A percentile compares a stretch with the other conserved stretches of the same genome.
phyloP scores from a whole-genome alignment of 2,329 filamentous ascomycete genomes.

The Clonostachys byssicola region DNA sequence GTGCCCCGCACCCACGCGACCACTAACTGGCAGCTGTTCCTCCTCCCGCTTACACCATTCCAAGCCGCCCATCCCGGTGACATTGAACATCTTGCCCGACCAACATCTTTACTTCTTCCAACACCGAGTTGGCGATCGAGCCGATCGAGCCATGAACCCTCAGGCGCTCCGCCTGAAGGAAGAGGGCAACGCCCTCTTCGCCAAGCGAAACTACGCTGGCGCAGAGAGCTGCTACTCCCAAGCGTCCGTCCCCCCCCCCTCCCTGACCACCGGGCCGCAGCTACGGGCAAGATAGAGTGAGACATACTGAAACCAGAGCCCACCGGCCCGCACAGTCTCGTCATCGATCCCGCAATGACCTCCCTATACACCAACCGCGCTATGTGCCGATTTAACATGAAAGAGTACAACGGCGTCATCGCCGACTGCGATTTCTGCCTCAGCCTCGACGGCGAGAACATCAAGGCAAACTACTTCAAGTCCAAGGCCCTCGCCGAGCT shows the following conservation, averaged over 20 bases:
- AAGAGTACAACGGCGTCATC: constrained; percentile 69
- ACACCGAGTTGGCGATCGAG: no score
- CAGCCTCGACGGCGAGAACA: constrained; percentile 55
- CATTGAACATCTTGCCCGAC: no score
- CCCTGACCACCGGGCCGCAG: neutral
- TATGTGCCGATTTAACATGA: constrained; percentile 73
- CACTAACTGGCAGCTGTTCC: no score
- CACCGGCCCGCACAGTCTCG: constrained; percentile 49
- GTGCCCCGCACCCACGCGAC: no score
- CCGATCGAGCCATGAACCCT: neutral
- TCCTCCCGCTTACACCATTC: no score
- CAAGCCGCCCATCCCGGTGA: no score
- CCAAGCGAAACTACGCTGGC: constrained; percentile 56
- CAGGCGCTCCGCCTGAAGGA: constrained; percentile 36
- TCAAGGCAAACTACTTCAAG: constrained; percentile 83
- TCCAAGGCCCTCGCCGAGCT: constrained; percentile 79
- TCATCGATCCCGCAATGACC: constrained; percentile 72
- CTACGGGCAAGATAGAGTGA: neutral
- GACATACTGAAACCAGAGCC: neutral
- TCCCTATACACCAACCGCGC: constrained; percentile 87
- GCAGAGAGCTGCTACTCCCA: constrained; percentile 71
- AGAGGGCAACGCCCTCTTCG: constrained; percentile 63
- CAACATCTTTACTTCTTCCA: no score
- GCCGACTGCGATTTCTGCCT: constrained; percentile 75
- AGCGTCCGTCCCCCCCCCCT: constrained; percentile 43